phyloP scores from a whole-genome alignment of 2,329 filamentous ascomycete genomes.

The Xylariaceae sp. region DNA sequence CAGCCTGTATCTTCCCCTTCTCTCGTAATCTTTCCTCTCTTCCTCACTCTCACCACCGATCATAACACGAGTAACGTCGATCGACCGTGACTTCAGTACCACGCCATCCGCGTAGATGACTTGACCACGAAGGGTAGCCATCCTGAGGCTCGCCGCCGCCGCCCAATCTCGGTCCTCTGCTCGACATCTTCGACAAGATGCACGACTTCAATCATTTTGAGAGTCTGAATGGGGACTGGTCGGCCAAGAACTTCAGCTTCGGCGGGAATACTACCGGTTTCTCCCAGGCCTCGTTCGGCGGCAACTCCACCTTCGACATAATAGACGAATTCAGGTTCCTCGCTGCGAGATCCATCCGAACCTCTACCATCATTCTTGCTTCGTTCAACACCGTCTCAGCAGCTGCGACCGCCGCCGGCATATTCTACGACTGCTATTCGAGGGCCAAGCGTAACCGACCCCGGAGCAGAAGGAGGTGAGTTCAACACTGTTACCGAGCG shows the following conservation, averaged over 20 bases:
- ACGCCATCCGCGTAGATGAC: constrained; percentile 36
- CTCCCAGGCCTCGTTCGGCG: constrained; percentile 21
- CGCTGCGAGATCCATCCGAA: constrained; percentile 49
- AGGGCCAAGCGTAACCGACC: constrained; percentile 30
- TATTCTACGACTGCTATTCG: constrained; percentile 49
- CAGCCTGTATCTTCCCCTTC: constrained; percentile 17
- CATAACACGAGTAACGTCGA: constrained; percentile 15
- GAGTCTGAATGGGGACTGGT: constrained; percentile 18
- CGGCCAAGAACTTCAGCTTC: constrained; percentile 19
- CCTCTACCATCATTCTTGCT: constrained; percentile 53
- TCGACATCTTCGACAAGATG: constrained; percentile 9
- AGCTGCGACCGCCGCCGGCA: constrained; percentile 46
- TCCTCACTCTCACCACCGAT: constrained; percentile 10
- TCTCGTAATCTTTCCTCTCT: constrained; percentile 18
- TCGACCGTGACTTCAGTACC: constrained; percentile 22
- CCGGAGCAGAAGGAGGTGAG: constrained; percentile 33
- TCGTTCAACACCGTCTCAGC: constrained; percentile 54
- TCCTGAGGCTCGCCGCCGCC: constrained; percentile 21
- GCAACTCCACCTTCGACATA: constrained; percentile 37
- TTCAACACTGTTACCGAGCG: no score
- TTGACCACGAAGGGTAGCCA: constrained; percentile 29
- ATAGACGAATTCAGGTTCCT: constrained; percentile 45
- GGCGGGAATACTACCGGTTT: constrained; percentile 15
- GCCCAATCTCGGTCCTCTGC: constrained; percentile 18
- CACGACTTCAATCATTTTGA: constrained; percentile 18